A percentile compares a stretch with the other conserved stretches of the same genome.
Evolutionary conservation across 2,329 filamentous ascomycete genomes (phyloP).

Genomic region (Alternaria brassicae): DNA sequence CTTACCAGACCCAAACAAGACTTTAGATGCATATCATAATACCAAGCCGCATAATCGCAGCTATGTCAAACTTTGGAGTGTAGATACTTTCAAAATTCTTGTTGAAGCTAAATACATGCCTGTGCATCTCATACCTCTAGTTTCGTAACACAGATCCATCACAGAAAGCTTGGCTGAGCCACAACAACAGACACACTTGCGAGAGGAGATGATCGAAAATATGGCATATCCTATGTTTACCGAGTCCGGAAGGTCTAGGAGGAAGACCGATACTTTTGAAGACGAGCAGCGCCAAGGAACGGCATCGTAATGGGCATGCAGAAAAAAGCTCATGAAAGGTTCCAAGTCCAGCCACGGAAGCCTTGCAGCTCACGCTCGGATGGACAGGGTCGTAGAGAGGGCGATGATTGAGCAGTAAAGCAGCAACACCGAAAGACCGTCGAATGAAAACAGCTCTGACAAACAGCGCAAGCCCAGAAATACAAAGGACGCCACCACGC

Average conservation of each 20-base stretch:
- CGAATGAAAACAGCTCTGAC: conserved; percentile 35
- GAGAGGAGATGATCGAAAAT: conserved; percentile 32
- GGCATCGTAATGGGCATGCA: conserved; percentile 30
- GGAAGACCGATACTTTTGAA: conserved; percentile 45
- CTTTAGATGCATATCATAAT: neutral
- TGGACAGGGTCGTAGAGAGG: conserved; percentile 20
- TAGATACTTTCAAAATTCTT: conserved; percentile 41
- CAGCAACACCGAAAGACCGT: conserved; percentile 26
- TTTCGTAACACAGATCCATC: conserved; percentile 24
- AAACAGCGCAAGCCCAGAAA: conserved; percentile 30
- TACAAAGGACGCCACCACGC: conserved; percentile 35
- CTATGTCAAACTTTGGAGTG: conserved; percentile 12
- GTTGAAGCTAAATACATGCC: conserved; percentile 45
- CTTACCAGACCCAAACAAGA: neutral
- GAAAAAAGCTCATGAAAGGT: conserved; percentile 22
- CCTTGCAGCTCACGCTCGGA: conserved; percentile 22
- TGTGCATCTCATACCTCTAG: conserved; percentile 41
- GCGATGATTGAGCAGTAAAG: conserved; percentile 22
- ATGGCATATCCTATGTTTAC: conserved; percentile 33
- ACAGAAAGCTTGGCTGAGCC: conserved; percentile 14
- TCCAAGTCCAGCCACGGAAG: conserved; percentile 24
- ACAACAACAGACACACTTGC: conserved; percentile 8
- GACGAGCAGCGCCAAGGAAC: conserved; percentile 28
- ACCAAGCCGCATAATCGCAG: neutral
- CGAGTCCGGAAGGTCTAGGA: conserved; percentile 27